Conservation (phyloP, 148 eudicot genomes). For the Talinum fruticosum region DNA sequence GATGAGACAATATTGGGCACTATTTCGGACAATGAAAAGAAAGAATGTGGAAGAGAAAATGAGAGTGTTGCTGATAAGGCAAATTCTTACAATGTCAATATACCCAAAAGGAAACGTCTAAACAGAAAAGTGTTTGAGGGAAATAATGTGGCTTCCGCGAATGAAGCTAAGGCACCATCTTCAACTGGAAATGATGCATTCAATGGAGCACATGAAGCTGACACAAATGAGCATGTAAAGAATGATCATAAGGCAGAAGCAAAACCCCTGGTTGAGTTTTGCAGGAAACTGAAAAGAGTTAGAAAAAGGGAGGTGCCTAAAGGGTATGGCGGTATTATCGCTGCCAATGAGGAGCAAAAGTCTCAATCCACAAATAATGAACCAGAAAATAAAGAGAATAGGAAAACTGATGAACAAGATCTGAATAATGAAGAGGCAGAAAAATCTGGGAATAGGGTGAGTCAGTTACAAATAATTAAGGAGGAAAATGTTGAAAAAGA, state of each 20-base stretch:
- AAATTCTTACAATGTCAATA: conserved; percentile 4
- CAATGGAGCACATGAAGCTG: conserved; percentile 22
- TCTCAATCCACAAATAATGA: conserved; percentile 10
- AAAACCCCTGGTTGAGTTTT: conserved; percentile 18
- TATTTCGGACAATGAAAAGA: conserved; percentile 8
- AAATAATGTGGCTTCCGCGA: conserved; percentile 13
- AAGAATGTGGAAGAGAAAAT: conserved; percentile 9
- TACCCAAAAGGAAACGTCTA: conserved; percentile 18
- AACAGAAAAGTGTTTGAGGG: conserved; percentile 19
- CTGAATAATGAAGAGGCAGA: conserved; percentile 24
- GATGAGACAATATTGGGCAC: conserved; percentile 5
- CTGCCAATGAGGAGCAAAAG: conserved; percentile 4
- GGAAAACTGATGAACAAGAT: conserved; percentile 14
- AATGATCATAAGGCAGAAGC: conserved; percentile 25
- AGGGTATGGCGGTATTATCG: conserved; percentile 13
- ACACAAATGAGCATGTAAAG: conserved; percentile 16
- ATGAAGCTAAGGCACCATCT: conserved; percentile 18
- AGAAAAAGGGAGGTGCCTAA: conserved; percentile 16
- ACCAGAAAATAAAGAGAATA: conserved; percentile 11
- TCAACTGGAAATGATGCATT: conserved; percentile 8
- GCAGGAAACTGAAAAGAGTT: conserved; percentile 16
- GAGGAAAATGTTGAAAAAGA: conserved; percentile 23
- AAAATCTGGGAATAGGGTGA: conserved; percentile 24
- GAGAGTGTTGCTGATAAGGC: conserved; percentile 7
- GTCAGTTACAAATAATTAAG: conserved; percentile 23